A percentile compares a stretch with the other conserved stretches of the same genome.
Conservation (phyloP, 2,329 filamentous ascomycete species). For the Parafenestella ontariensis region DNA sequence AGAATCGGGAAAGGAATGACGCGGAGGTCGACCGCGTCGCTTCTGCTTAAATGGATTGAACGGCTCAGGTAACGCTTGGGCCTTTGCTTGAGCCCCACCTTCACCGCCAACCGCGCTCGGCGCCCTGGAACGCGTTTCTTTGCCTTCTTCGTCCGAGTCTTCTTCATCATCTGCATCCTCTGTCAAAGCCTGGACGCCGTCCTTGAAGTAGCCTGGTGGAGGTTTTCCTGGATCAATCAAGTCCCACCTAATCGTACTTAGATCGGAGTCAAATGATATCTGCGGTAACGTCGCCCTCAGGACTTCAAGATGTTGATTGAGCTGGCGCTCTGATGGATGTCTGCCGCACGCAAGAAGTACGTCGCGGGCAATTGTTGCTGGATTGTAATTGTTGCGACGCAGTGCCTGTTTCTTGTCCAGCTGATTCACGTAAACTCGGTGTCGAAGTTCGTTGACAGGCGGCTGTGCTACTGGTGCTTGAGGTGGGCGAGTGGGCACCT, state of each 20-base stretch:
- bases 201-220: constrained; percentile 43
- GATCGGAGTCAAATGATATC: constrained; percentile 58
- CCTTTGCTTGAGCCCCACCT: constrained; percentile 28
- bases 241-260: constrained; percentile 68
- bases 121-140: constrained; percentile 15
- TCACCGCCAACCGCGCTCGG: constrained; percentile 30
- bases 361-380: constrained; percentile 68
- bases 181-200: constrained; percentile 27
- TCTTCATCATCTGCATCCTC: constrained; percentile 47
- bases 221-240: constrained; percentile 64
- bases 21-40: constrained; percentile 47
- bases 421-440: constrained; percentile 50
- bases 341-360: constrained; percentile 67
- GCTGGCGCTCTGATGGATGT: constrained; percentile 64
- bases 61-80: constrained; percentile 36
- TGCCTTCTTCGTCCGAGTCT: constrained; percentile 43
- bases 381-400: constrained; percentile 63
- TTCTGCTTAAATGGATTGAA: constrained; percentile 44
- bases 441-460: constrained; percentile 23
- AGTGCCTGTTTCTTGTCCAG: constrained; percentile 57
- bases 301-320: constrained; percentile 66
- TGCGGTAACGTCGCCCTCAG: constrained; percentile 53
- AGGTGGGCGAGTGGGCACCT: constrained; percentile 14
- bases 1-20: constrained; percentile 35
- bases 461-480: constrained; percentile 12